A percentile compares a stretch with the other conserved stretches of the same genome.
Conservation (phyloP, 176 grass and related monocot species). For the Oryza australiensis region DNA sequence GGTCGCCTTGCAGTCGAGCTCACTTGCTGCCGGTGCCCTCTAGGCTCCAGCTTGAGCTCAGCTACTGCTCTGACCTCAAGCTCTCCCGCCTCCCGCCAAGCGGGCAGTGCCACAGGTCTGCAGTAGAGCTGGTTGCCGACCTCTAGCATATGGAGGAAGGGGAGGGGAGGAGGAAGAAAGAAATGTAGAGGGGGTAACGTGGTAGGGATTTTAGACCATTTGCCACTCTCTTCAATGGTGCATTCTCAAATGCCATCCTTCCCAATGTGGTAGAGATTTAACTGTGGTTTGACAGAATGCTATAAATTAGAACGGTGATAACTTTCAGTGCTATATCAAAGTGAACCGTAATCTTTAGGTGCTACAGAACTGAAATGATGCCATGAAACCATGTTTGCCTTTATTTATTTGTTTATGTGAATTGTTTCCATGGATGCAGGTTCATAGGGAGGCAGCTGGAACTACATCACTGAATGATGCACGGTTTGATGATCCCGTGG, state of each 20-base stretch:
- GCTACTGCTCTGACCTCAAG: too few species aligned
- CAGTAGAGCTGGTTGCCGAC: too few species aligned
- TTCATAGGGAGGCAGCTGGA: conserved; percentile 63
- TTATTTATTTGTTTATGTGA: not conserved
- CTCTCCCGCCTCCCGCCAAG: too few species aligned
- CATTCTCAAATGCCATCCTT: too few species aligned
- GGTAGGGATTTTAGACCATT: not conserved
- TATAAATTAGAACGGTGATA: not conserved
- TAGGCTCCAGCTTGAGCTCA: too few species aligned
- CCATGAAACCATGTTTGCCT: not conserved
- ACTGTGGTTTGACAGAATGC: not conserved
- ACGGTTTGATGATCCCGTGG: conserved; percentile 52
- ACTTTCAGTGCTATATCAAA: not conserved
- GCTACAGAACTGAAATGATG: not conserved
- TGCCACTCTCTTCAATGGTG: too few species aligned
- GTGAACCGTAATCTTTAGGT: not conserved
- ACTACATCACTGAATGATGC: conserved; percentile 56
- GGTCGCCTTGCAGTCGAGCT: too few species aligned
- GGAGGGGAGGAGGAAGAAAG: not conserved
- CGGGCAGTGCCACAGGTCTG: too few species aligned
- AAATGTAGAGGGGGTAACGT: not conserved
- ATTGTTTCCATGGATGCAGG: conserved; percentile 30
- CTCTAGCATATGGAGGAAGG: too few species aligned
- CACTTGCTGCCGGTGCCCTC: too few species aligned
- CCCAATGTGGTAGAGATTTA: not conserved